Evolutionary conservation across 345 rosid species (phyloP).

Genomic region (Eutrema heterophyllum): DNA sequence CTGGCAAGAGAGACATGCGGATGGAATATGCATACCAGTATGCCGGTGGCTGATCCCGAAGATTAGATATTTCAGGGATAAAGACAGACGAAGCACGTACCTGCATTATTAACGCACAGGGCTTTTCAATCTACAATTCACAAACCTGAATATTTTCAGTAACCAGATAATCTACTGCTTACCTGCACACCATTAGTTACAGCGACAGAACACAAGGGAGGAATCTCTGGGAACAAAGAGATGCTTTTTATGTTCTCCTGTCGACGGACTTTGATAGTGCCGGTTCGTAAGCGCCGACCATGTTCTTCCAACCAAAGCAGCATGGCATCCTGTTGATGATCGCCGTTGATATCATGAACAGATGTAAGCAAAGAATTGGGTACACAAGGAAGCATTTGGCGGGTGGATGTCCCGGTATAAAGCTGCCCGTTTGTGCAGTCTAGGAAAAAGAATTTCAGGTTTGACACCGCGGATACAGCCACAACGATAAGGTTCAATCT

Average conservation of each 20-base stretch:
- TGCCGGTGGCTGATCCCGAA: conserved; percentile 22
- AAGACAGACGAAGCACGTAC: conserved; percentile 79
- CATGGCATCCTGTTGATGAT: conserved; percentile 71
- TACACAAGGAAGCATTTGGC: conserved; percentile 79
- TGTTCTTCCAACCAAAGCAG: conserved; percentile 96
- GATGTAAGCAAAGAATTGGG: conserved; percentile 54
- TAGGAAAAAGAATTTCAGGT: conserved; percentile 61
- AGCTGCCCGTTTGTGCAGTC: conserved; percentile 72
- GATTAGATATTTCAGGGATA: conserved; percentile 56
- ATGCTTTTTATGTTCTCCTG: conserved; percentile 40
- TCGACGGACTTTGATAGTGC: conserved; percentile 46
- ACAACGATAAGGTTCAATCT: conserved; percentile 42
- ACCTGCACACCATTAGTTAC: conserved; percentile 79
- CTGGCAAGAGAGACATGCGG: conserved; percentile 75
- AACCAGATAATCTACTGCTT: background rate
- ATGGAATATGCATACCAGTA: conserved; percentile 67
- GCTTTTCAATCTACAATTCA: background rate
- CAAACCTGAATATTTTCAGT: background rate
- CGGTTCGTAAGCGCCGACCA: conserved; percentile 50
- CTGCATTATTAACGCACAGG: conserved; percentile 29
- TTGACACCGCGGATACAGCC: conserved; percentile 44
- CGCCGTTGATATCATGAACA: conserved; percentile 38
- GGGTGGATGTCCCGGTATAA: conserved; percentile 53
- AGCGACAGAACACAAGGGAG: conserved; percentile 73
- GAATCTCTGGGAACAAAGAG: conserved; percentile 66